Base-by-base conservation (phyloP, 2,329 filamentous ascomycete genomes). In the Neocatenulostroma microsporum region DNA sequence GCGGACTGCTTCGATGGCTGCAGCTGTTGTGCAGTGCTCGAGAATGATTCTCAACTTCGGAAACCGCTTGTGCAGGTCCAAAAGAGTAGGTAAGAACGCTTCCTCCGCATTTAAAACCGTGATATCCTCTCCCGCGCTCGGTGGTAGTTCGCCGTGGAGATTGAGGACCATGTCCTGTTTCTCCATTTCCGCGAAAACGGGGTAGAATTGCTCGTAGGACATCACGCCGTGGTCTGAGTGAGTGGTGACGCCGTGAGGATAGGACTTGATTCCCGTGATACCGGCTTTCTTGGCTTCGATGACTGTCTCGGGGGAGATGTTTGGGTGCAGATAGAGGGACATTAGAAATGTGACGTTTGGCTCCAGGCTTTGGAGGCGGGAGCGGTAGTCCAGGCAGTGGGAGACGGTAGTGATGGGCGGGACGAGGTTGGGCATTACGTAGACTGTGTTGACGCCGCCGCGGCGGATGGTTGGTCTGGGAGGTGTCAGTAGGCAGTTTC, bases 181-280 rank as follows among this genome's bases (percentile, higher is more conserved):
- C 57, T 94, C 82, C 88, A 96, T 95, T 47, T 84, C 83, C n/a
- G 72, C 74, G 56, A 96, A 94, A 11, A 89, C 83, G 5, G 78
- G 75, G 56, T 83, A 82, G 63, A 85, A 89, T 21, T 70, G 64
- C 42, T 78, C 76, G 53, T 84, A 76, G 39, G 77, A 74, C 12
- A 82, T 66, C 17, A 88, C 82, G 10, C 84, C 84, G 18, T 74
- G 76, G 23, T 69, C 68, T 3, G 73, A 78, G 54, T 80, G 77
- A 34, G 72, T 76, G 3, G 72, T 75, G 24, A 74, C 71, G 23
- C 67, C 68, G 14, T 67, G 67, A 4, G 69, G 69, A 49, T 87
- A 86, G 30, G 78, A 72, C 62, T 87, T 87, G 32, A 87, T 76
- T 21, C 82, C 82, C 17, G 66, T 68, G 50, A 93, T 76, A 5